Conservation (phyloP, 2,329 filamentous ascomycete genomes). For the Ustulina deusta region DNA sequence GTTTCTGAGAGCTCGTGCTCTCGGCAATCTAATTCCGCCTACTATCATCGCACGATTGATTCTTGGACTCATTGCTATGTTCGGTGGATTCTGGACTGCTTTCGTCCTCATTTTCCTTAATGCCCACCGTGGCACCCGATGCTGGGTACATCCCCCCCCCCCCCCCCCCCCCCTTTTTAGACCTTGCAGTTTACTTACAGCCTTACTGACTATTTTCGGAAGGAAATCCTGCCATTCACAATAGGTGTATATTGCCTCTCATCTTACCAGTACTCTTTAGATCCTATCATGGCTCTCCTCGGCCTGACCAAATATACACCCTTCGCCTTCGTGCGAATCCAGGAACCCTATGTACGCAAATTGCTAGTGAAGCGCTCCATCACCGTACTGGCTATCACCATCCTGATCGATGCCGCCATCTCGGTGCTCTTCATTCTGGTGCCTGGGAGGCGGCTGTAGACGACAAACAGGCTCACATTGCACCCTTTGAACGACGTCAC, state of each 20-base stretch:
- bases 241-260: constrained; percentile 88
- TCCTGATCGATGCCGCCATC: constrained; percentile 82
- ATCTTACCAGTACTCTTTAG: constrained; percentile 95
- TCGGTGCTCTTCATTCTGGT: constrained; percentile 95
- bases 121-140: constrained; percentile 76
- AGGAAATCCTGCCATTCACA: constrained; percentile 87
- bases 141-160: constrained; percentile 78
- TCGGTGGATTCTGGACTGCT: constrained; percentile 92
- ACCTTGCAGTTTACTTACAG: background rate
- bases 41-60: constrained; percentile 89
- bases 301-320: constrained; percentile 97
- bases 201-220: constrained; percentile 19
- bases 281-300: constrained; percentile 88
- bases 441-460: constrained; percentile 82
- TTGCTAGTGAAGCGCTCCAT: constrained; percentile 85
- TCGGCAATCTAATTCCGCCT: constrained; percentile 94
- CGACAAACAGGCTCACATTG: constrained; percentile 1
- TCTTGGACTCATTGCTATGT: constrained; percentile 85
- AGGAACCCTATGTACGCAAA: constrained; percentile 90
- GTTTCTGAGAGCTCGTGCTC: constrained; percentile 92
- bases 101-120: constrained; percentile 95
- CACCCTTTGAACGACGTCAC: constrained; percentile 45
- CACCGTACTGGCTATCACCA: constrained; percentile 81
- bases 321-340: constrained; percentile 87
- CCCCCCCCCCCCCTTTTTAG: no score